Conservation (phyloP, 2,329 filamentous ascomycete species). For the Helotiales sp. region DNA sequence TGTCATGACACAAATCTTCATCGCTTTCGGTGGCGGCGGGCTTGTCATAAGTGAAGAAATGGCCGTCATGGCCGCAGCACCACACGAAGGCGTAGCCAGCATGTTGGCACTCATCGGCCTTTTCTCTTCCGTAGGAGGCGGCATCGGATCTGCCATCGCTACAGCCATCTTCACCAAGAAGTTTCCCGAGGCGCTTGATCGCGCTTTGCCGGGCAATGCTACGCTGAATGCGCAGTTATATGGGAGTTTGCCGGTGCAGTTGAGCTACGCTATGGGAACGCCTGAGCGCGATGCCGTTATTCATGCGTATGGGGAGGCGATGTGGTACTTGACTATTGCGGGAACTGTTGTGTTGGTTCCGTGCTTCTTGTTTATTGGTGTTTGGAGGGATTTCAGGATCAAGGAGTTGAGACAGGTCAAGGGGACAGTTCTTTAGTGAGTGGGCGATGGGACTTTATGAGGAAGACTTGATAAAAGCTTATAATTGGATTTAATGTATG, state of each 20-base stretch:
- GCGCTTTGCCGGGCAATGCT: slow-evolving; percentile 51
- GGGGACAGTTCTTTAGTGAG: slow-evolving; percentile 22
- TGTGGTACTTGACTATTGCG: slow-evolving; percentile 49
- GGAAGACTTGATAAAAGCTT: too few relatives aligned
- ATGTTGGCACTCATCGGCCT: slow-evolving; percentile 66
- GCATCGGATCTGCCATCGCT: slow-evolving; percentile 64
- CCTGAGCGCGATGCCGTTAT: slow-evolving; percentile 62
- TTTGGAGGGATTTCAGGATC: slow-evolving; percentile 57
- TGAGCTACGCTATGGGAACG: slow-evolving; percentile 56
- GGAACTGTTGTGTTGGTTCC: slow-evolving; percentile 49
- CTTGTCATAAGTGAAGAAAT: slow-evolving; percentile 64
- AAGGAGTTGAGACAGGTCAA: slow-evolving; percentile 43
- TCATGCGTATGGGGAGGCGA: slow-evolving; percentile 61
- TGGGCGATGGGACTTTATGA: too few relatives aligned
- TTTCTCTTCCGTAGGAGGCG: slow-evolving; percentile 63
- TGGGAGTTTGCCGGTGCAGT: slow-evolving; percentile 56
- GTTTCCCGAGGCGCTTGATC: slow-evolving; percentile 46
- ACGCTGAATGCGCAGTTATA: slow-evolving; percentile 48
- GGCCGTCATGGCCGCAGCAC: slow-evolving; percentile 61
- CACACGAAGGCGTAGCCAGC: slow-evolving; percentile 65
- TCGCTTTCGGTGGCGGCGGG: slow-evolving; percentile 61
- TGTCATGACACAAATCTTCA: slow-evolving; percentile 64
- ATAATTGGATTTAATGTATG: too few relatives aligned
- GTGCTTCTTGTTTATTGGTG: slow-evolving; percentile 47
- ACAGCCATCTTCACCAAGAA: slow-evolving; percentile 69